A percentile compares a stretch with the other conserved stretches of the same genome.
phyloP scores from a whole-genome alignment of 1,284 basidiomycete species.

The Cryptococcus sp. region DNA sequence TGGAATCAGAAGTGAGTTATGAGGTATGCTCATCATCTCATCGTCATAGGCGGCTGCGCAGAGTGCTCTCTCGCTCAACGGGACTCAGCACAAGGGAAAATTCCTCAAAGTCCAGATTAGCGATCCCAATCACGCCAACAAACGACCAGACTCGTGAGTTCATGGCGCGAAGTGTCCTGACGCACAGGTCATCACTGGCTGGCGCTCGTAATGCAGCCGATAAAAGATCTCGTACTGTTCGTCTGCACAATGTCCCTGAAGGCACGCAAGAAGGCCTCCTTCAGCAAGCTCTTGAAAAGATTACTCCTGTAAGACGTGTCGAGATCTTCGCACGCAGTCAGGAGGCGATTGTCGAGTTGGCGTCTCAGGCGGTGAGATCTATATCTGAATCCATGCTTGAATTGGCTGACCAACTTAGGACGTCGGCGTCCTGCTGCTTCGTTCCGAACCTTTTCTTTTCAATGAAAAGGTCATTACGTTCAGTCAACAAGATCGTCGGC shows the following conservation, averaged over 20 bases:
- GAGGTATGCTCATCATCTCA: neutral
- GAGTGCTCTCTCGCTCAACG: constrained; percentile 71
- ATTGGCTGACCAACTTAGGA: constrained; percentile 53
- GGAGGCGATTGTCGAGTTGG: constrained; percentile 74
- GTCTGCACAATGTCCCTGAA: constrained; percentile 67
- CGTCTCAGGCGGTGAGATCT: constrained; percentile 62
- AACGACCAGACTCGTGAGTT: constrained; percentile 24
- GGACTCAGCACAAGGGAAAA: constrained; percentile 59
- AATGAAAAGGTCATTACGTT: constrained; percentile 47
- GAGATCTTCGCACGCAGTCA: constrained; percentile 64
- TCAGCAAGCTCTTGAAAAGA: constrained; percentile 79
- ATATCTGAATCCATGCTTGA: neutral
- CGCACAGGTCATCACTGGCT: neutral
- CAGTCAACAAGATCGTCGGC: constrained; percentile 8
- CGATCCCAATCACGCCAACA: constrained; percentile 33
- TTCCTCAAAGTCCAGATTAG: constrained; percentile 34
- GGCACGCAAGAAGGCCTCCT: constrained; percentile 76
- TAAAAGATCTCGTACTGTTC: constrained; percentile 56
- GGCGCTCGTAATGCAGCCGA: constrained; percentile 51
- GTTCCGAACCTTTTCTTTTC: constrained; percentile 60
- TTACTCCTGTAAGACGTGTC: constrained; percentile 65
- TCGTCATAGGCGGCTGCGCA: constrained; percentile 60
- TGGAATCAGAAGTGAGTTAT: constrained; percentile 64
- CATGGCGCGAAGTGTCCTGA: neutral
- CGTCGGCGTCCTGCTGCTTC: constrained; percentile 68